Evolutionary conservation across 2,329 filamentous ascomycete species (phyloP), one percentile per base, ranked within the genome.

Genomic region (Fusarium oxysporum): DNA sequence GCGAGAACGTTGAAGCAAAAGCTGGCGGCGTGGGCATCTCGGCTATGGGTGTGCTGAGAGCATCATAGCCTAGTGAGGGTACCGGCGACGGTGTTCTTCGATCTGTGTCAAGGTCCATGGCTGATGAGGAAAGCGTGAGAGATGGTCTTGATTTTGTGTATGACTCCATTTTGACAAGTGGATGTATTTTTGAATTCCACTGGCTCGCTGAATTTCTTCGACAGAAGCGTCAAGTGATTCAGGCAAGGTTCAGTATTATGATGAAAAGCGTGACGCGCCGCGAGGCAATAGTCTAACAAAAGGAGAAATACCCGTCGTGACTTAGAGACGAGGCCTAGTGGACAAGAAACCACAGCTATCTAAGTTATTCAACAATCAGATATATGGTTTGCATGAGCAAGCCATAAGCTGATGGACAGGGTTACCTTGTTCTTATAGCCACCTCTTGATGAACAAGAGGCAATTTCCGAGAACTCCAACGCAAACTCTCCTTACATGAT

Each of bases 201-300:
- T 41, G 40, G 43, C 43, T 50, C 33, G 62, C 48, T 70, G 47
- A 51, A 43, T 14, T 43, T 43, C 9, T 48, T 30, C 35, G 38
- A 57, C 33, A 65, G 25, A 12, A 65, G 38, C 25, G 40, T 58
- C 51, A 48, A 69, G 40, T 40, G 30, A 47, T 54, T 56, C 53
- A 50, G 55, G 32, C 44, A 48, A 47, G 41, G 47, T 40, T 53
- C 33, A 30, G 43, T 69, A 70, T 55, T 44, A 57, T 47, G 45
- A 53, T 21, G 57, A 32, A 40, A 57, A 54, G 25, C 41, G 38
- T 43, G 43, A 59, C 23, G 47, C 32, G 66, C 67, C 62, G 70
- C 28, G 70, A 73, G 70, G 70, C 70, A 71, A 71, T 41, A 57
- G 62, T 71, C 70, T 73, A 71, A 73, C 53, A 56, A 67, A 70